Evolutionary conservation across 2,329 filamentous ascomycete species (phyloP).

Genomic region (Ambrosiella cleistominuta): DNA sequence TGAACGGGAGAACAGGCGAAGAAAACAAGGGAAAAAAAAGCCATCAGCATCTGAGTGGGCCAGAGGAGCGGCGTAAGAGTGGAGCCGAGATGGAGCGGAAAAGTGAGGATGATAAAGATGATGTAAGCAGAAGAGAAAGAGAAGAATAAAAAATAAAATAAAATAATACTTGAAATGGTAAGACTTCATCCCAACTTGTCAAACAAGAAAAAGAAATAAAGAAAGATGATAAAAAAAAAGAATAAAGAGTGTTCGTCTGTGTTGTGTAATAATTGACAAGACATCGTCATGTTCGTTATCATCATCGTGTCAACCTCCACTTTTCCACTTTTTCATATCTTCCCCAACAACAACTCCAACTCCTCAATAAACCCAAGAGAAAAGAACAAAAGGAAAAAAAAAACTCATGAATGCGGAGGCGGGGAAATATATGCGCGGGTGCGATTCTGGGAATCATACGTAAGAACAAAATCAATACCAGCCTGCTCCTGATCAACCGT

Average conservation of each 20-base stretch:
- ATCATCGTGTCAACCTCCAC: not conserved
- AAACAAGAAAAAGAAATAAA: not conserved
- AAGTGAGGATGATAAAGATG: not conserved
- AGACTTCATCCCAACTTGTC: not conserved
- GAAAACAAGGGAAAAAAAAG: not conserved
- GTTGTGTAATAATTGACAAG: not conserved
- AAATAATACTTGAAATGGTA: not conserved
- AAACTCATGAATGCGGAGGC: conserved; percentile 27
- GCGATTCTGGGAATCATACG: conserved; percentile 50
- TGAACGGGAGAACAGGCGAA: not conserved
- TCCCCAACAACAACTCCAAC: not conserved
- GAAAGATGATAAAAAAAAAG: not conserved
- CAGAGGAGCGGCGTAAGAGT: not conserved
- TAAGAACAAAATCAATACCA: conserved; percentile 79
- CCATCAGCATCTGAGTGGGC: not conserved
- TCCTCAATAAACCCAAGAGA: not conserved
- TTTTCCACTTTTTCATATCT: not conserved
- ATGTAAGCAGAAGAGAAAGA: not conserved
- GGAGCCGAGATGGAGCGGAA: not conserved
- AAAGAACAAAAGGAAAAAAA: not conserved
- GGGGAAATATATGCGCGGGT: conserved; percentile 42
- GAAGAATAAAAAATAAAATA: not conserved
- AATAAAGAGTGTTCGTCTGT: not conserved
- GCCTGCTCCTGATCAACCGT: conserved; percentile 58
- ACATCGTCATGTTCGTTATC: not conserved